phyloP scores from a whole-genome alignment of 495 filamentous ascomycete genomes.

The Ascobolus immersus region DNA sequence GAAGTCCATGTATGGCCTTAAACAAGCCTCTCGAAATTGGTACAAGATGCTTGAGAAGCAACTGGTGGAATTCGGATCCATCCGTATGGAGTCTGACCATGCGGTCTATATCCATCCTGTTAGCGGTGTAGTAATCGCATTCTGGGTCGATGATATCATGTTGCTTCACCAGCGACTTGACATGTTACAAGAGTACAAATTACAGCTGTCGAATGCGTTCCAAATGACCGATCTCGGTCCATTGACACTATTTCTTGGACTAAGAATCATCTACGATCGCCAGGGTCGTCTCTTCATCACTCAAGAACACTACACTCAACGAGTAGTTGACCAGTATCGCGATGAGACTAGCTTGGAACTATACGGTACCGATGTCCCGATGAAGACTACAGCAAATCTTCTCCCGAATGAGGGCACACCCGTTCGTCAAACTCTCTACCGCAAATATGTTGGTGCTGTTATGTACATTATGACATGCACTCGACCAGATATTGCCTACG shows the following conservation, averaged over 20 bases:
- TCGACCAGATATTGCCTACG: constrained; percentile 7
- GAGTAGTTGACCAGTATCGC: background rate
- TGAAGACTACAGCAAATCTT: background rate
- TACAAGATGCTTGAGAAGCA: constrained; percentile 2
- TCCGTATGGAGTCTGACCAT: constrained; percentile 2
- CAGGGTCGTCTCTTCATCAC: background rate
- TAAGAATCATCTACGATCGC: background rate
- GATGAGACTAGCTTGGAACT: background rate
- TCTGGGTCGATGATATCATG: constrained; percentile 1
- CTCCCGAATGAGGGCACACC: background rate
- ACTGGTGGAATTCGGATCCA: constrained; percentile 1
- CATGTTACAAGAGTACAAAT: background rate
- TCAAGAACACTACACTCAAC: constrained; percentile 1
- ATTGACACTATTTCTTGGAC: background rate
- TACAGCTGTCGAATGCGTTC: constrained; percentile 1
- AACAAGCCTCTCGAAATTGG: constrained; percentile 9
- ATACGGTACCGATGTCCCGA: background rate
- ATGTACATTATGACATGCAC: constrained; percentile 8
- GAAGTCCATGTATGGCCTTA: constrained; percentile 8
- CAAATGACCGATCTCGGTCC: background rate
- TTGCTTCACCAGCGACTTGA: background rate
- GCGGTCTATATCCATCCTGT: constrained; percentile 1
- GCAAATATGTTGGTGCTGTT: constrained; percentile 1
- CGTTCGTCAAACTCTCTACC: background rate
- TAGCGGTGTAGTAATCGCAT: background rate